phyloP scores from a whole-genome alignment of 2,329 filamentous ascomycete species.

The Talaromyces sp. region DNA sequence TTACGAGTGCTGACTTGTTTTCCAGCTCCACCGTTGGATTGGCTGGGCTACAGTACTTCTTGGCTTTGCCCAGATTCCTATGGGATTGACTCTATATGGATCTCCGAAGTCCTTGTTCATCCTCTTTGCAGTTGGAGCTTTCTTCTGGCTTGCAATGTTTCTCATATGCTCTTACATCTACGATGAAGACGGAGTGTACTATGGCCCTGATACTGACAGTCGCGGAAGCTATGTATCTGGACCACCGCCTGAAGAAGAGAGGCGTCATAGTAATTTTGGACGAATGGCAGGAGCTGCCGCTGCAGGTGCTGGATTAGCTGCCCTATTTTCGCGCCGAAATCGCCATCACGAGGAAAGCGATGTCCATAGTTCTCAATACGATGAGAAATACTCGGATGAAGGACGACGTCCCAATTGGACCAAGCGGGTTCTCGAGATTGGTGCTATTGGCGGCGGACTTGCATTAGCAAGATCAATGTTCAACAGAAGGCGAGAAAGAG shows the following conservation, averaged over 20 bases:
- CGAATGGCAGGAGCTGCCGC: constrained; percentile 54
- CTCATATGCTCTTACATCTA: constrained; percentile 75
- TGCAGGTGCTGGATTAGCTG: constrained; percentile 57
- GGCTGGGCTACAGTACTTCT: constrained; percentile 75
- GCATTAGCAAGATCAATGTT: constrained; percentile 60
- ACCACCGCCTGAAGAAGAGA: constrained; percentile 51
- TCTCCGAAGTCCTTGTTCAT: constrained; percentile 83
- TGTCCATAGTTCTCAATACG: constrained; percentile 54
- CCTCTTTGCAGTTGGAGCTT: constrained; percentile 75
- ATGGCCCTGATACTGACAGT: constrained; percentile 54
- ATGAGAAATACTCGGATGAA: constrained; percentile 64
- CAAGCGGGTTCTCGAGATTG: constrained; percentile 59
- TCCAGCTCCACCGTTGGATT: constrained; percentile 79
- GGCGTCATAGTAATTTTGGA: constrained; percentile 44
- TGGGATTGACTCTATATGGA: constrained; percentile 88
- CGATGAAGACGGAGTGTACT: constrained; percentile 48
- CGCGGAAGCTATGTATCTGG: constrained; percentile 56
- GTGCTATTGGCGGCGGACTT: constrained; percentile 61
- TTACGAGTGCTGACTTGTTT: neutral
- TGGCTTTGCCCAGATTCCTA: constrained; percentile 79
- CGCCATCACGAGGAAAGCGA: constrained; percentile 45
- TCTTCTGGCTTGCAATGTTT: constrained; percentile 68
- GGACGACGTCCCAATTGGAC: constrained; percentile 53
- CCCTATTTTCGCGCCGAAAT: constrained; percentile 44
- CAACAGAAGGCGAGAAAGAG: constrained; percentile 53